Conservation (phyloP, 768 basidiomycete genomes). For the Lactifluus volemus region DNA sequence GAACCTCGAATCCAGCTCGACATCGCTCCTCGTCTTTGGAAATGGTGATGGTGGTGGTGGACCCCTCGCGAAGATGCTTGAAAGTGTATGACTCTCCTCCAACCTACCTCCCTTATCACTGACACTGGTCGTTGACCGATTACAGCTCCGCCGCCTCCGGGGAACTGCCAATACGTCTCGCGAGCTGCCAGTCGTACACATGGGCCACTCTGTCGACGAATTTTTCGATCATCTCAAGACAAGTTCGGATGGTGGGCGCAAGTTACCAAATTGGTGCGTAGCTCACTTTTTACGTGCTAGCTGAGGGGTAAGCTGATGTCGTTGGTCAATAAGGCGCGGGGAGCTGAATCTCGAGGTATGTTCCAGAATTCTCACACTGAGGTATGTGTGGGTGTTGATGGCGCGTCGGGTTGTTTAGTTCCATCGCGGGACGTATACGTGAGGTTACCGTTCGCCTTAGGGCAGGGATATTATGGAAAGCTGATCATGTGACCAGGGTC, state of each 20-base stretch:
- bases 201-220: constrained; percentile 84
- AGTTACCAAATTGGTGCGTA: background rate
- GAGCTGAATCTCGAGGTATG: constrained; percentile 41
- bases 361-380: background rate
- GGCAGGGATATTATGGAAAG: constrained; percentile 24
- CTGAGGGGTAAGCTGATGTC: too few relatives aligned
- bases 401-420: constrained; percentile 39
- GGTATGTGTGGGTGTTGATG: background rate
- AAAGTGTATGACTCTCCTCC: constrained; percentile 50
- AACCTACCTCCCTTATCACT: background rate
- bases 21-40: constrained; percentile 84
- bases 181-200: constrained; percentile 79
- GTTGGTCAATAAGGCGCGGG: too few relatives aligned
- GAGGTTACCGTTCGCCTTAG: constrained; percentile 6
- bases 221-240: constrained; percentile 53
- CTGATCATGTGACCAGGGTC: constrained; percentile 1
- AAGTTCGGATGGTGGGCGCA: background rate
- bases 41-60: constrained; percentile 96
- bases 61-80: constrained; percentile 84
- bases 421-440: constrained; percentile 89
- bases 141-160: constrained; percentile 81
- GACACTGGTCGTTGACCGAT: background rate
- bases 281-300: too few relatives aligned
- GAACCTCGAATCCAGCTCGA: constrained; percentile 75
- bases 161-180: constrained; percentile 71